Percentiles rank a stretch among this genome's conserved stretches.
These are phyloP conservation scores for Xylaria sp. DNA, from an alignment of 2,329 filamentous ascomycete genomes.

Conservation along the genomic window DNA sequence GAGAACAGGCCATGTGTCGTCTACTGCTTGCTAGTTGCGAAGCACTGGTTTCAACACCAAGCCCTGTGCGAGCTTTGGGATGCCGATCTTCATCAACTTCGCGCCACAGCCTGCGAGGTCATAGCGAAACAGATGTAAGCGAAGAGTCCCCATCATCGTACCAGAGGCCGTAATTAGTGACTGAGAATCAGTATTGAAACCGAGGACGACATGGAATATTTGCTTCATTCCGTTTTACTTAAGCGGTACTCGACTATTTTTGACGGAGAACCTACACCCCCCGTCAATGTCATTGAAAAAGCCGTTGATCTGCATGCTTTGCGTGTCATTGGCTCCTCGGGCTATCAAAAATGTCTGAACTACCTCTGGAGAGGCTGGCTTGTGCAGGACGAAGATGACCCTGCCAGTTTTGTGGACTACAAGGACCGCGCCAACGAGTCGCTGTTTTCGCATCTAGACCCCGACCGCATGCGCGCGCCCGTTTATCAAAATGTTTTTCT, in stretches of 20 bases:
- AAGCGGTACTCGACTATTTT: slow-evolving; percentile 85
- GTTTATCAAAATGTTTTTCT: slow-evolving; percentile 92
- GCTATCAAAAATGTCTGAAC: slow-evolving; percentile 93
- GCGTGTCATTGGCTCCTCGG: slow-evolving; percentile 84
- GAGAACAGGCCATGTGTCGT: slow-evolving; percentile 82
- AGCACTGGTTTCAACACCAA: slow-evolving; percentile 79
- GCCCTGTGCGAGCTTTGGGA: slow-evolving; percentile 87
- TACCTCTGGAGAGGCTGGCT: slow-evolving; percentile 97
- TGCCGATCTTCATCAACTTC: slow-evolving; percentile 78
- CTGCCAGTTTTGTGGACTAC: slow-evolving; percentile 88
- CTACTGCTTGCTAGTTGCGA: slow-evolving; percentile 76
- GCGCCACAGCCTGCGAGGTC: slow-evolving; percentile 85
- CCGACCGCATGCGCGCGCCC: slow-evolving; percentile 91
- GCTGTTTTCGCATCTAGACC: slow-evolving; percentile 85
- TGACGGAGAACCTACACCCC: slow-evolving; percentile 71
- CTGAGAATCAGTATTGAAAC: slow-evolving; percentile 71
- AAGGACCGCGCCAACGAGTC: slow-evolving; percentile 77
- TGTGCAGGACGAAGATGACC: slow-evolving; percentile 92
- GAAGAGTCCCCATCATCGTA: not conserved
- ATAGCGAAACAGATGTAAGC: slow-evolving; percentile 78
- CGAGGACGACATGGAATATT: slow-evolving; percentile 78
- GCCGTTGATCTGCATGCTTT: slow-evolving; percentile 92
- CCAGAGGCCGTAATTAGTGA: not conserved
- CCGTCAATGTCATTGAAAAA: slow-evolving; percentile 89
- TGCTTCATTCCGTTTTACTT: slow-evolving; percentile 81